A percentile compares a stretch with the other conserved stretches of the same genome.
Conservation (phyloP, 495 filamentous ascomycete genomes). For the Hamigera avellanea region DNA sequence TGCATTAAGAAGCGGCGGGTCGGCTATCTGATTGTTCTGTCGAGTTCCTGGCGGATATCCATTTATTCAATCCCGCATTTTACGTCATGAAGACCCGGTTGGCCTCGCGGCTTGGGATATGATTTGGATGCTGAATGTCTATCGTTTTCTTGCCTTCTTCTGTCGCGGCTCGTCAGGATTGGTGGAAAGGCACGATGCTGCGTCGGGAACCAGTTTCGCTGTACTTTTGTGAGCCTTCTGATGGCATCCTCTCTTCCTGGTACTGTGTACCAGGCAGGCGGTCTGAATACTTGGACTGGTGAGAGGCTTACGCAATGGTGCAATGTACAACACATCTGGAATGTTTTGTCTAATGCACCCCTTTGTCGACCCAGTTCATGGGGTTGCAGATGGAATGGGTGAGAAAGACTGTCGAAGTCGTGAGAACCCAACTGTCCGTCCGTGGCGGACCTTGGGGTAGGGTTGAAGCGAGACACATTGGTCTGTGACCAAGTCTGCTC, state of each 20-base stretch:
- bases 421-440: slow-evolving; percentile 14
- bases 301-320: slow-evolving; percentile 6
- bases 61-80: slow-evolving; percentile 23
- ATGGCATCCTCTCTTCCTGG: slow-evolving; percentile 4
- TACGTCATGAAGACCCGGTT: slow-evolving; percentile 46
- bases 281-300: slow-evolving; percentile 6
- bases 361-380: slow-evolving; percentile 2
- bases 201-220: slow-evolving; percentile 3
- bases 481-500: slow-evolving; percentile 9
- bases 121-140: slow-evolving; percentile 41
- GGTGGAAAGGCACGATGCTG: neutral
- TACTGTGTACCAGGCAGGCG: slow-evolving; percentile 14
- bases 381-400: slow-evolving; percentile 2
- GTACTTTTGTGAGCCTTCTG: slow-evolving; percentile 1
- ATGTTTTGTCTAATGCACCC: slow-evolving; percentile 8
- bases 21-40: slow-evolving; percentile 39
- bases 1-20: slow-evolving; percentile 43
- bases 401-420: slow-evolving; percentile 2
- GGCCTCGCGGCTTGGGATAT: slow-evolving; percentile 50
- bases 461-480: slow-evolving; percentile 5
- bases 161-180: slow-evolving; percentile 25
- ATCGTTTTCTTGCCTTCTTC: slow-evolving; percentile 28
- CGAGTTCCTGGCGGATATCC: too few relatives aligned
- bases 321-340: slow-evolving; percentile 7
- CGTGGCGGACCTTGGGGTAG: slow-evolving; percentile 21